A percentile compares a stretch with the other conserved stretches of the same genome.
These are phyloP conservation scores for Myxozyma melibiosi DNA, from an alignment of 805 yeast species.

Conservation along the genomic window DNA sequence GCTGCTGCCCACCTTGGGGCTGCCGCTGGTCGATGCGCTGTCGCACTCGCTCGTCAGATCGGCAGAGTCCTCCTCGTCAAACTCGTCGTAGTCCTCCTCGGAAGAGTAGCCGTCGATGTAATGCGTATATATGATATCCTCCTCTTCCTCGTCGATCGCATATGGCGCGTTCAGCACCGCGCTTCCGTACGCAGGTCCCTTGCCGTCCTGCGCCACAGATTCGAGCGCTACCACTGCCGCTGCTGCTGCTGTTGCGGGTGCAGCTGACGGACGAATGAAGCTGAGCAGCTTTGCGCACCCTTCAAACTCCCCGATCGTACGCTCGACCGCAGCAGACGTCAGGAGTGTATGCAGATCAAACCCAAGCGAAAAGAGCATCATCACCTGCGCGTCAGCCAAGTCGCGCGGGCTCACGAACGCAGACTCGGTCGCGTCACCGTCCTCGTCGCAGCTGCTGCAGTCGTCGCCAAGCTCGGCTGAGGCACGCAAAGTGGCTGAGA, in stretches of 20 bases:
- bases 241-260: too few relatives aligned
- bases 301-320: constrained; percentile 6
- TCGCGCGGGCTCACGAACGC: background rate
- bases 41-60: background rate
- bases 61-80: background rate
- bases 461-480: background rate
- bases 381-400: constrained; percentile 6
- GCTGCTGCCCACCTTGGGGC: background rate
- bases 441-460: background rate
- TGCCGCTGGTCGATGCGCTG: background rate
- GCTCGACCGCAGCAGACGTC: background rate
- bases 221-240: background rate
- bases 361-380: constrained; percentile 11
- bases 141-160: background rate
- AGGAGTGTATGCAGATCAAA: background rate
- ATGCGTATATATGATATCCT: background rate
- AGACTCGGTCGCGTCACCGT: background rate
- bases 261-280: constrained; percentile 5
- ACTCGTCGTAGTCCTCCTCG: constrained; percentile 5
- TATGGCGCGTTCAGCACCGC: background rate
- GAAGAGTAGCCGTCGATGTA: background rate
- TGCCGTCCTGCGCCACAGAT: background rate
- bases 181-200: background rate
- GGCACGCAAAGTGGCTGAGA: background rate
- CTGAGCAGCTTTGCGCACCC: constrained; percentile 1